Evolutionary conservation across 1,284 basidiomycete genomes (phyloP).

Genomic region (Heterobasidion irregulare): DNA sequence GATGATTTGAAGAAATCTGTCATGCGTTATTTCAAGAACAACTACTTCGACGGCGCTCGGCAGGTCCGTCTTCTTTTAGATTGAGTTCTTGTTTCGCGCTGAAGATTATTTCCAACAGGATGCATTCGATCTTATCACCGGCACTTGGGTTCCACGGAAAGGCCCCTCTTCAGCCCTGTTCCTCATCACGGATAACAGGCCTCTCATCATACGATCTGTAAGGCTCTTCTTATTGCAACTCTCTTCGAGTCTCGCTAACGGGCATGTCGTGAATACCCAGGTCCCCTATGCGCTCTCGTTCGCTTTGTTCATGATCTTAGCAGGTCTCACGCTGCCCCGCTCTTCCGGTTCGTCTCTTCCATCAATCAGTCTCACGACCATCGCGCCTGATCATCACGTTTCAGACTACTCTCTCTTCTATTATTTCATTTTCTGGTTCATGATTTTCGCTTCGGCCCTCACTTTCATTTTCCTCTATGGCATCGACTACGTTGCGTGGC

Average conservation of each 20-base stretch:
- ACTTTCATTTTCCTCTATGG: conserved; percentile 74
- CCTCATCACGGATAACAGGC: conserved; percentile 72
- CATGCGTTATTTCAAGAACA: conserved; percentile 92
- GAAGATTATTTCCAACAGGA: conserved; percentile 41
- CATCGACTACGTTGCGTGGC: conserved; percentile 89
- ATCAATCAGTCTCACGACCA: not conserved
- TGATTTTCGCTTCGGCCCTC: conserved; percentile 51
- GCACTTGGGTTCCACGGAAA: conserved; percentile 77
- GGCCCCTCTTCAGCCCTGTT: conserved; percentile 58
- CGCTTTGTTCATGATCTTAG: conserved; percentile 81
- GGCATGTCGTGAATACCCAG: conserved; percentile 27
- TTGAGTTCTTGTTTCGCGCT: not conserved
- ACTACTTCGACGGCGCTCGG: conserved; percentile 92
- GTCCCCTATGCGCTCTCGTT: conserved; percentile 82
- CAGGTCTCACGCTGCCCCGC: conserved; percentile 76
- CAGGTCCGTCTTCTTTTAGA: conserved; percentile 43
- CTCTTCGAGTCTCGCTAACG: not conserved
- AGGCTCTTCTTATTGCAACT: conserved; percentile 18
- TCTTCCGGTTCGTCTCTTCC: conserved; percentile 53
- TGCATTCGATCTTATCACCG: conserved; percentile 91
- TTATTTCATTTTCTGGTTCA: conserved; percentile 76
- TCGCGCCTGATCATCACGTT: conserved; percentile 42
- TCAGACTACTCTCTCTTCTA: conserved; percentile 72
- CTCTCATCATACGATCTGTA: conserved; percentile 77
- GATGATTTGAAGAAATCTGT: conserved; percentile 88